Percentiles rank a stretch among this genome's conserved stretches.
phyloP scores from a whole-genome alignment of 768 basidiomycete species.

The Clavulina sp. region DNA sequence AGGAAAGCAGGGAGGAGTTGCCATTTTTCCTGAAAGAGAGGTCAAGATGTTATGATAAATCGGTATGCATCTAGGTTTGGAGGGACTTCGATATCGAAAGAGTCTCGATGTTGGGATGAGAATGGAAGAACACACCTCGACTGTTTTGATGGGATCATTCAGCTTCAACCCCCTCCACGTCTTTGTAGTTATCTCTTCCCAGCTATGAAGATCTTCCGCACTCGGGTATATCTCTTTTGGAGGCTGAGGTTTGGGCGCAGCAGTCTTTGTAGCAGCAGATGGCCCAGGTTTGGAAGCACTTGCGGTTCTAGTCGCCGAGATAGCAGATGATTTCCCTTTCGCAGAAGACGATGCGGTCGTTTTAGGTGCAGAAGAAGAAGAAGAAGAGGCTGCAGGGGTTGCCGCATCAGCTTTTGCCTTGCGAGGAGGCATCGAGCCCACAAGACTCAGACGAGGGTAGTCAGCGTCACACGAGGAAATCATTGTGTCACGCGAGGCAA shows the following conservation, averaged over 20 bases:
- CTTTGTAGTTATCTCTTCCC: conserved; percentile 39
- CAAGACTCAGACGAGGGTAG: too few relatives aligned
- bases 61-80: not conserved
- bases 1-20: conserved; percentile 88
- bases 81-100: not conserved
- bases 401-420: not conserved
- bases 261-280: not conserved
- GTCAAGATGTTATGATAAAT: too few relatives aligned
- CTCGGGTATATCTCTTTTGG: not conserved
- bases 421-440: not conserved
- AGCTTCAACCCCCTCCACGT: conserved; percentile 45
- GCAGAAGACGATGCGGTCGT: too few relatives aligned
- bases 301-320: too few relatives aligned
- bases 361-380: conserved; percentile 15
- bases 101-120: not conserved
- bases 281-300: too few relatives aligned
- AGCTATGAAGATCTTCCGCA: conserved; percentile 10
- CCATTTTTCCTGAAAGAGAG: conserved; percentile 81
- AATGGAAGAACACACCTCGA: conserved; percentile 55
- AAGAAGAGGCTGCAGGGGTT: not conserved
- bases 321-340: too few relatives aligned
- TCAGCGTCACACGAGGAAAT: too few relatives aligned
- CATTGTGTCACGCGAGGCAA: too few relatives aligned
- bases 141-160: conserved; percentile 77
- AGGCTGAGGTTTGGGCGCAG: not conserved